Evolutionary conservation across 352 stramenopile species (phyloP).

Genomic region (Phytophthora pisi): DNA sequence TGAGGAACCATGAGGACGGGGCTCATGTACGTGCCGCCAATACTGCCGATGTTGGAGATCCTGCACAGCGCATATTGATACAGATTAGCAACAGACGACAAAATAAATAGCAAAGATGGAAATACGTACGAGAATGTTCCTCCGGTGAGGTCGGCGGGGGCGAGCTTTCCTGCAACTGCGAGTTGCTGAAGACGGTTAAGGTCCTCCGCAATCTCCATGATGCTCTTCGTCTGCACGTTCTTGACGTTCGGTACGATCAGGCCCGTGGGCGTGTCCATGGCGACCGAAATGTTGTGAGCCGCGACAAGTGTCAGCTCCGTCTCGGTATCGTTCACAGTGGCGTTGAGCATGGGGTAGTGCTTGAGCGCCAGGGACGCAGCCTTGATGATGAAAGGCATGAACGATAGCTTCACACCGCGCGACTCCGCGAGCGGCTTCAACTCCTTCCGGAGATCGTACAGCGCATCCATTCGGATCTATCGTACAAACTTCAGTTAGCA

Average conservation of each 20-base stretch:
- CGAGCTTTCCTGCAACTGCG: slow-evolving; percentile 78
- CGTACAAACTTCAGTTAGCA: not conserved
- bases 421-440: slow-evolving; percentile 88
- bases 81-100: not conserved
- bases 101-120: not conserved
- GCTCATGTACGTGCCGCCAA: slow-evolving; percentile 97
- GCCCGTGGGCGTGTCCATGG: slow-evolving; percentile 96
- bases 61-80: slow-evolving; percentile 30
- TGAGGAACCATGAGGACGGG: slow-evolving; percentile 96
- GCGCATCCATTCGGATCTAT: slow-evolving; percentile 90
- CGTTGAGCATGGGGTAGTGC: slow-evolving; percentile 95
- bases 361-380: slow-evolving; percentile 94
- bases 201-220: slow-evolving; percentile 83
- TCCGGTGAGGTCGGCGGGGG: slow-evolving; percentile 86
- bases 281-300: slow-evolving; percentile 97
- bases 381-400: slow-evolving; percentile 98
- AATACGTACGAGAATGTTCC: slow-evolving; percentile 90
- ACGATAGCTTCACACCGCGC: slow-evolving; percentile 92
- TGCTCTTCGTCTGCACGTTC: slow-evolving; percentile 89
- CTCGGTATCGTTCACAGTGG: slow-evolving; percentile 85
- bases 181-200: slow-evolving; percentile 91
- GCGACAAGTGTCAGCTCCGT: slow-evolving; percentile 89
- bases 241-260: slow-evolving; percentile 98
- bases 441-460: slow-evolving; percentile 86
- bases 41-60: slow-evolving; percentile 94